Base-by-base conservation (phyloP, 371 early-diverging fungal genomes). In the Zychaea mexicana region DNA sequence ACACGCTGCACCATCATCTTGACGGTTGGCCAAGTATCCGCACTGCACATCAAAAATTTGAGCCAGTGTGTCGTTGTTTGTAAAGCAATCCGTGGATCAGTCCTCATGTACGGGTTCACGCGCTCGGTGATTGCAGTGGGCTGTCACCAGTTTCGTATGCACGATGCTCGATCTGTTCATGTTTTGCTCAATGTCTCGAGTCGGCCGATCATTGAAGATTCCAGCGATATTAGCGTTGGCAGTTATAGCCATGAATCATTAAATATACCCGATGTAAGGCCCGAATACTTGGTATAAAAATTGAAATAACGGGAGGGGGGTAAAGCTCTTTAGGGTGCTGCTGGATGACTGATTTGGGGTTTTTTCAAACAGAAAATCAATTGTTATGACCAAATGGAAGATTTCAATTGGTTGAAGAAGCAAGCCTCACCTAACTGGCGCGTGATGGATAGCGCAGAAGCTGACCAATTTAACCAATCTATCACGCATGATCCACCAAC, bases 111-210 rank as follows among this genome's bases (percentile, higher is more conserved):
- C 57, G 86, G 84, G 22, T 81, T 90, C 27, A 78, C 68, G 13
- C 65, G 72, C 19, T 89, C 88, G 26, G 69, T 87, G 0, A 61
- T 94, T 10, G 72, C 87, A 3, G 72, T 87, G 8, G 90, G 82
- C 0, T 93, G 93, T 52, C 91, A 90, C 45, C 94, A 95, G 90
- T 85, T 92, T 52, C 86, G 93, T 49, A 87, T 95, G 86, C 94
- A 93, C 71, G 83, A 86, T 62, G 90, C 90, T 0, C 75, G 60
- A 6, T 30, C 77, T 52, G 82, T 90, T 52, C 82, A 84, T 52
- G 78, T 91, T 15, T 79, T 87, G 24, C 68, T 93, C 15, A 84
- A 86, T 57, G 89, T 88, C 22, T 74, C 88, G 1, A 91, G 92
- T 64, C 85, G 86, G 4, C 94, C 94, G 2, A 92, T 94, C 64